phyloP scores from a whole-genome alignment of 2,329 filamentous ascomycete species.

The Pseudogymnoascus sp. region DNA sequence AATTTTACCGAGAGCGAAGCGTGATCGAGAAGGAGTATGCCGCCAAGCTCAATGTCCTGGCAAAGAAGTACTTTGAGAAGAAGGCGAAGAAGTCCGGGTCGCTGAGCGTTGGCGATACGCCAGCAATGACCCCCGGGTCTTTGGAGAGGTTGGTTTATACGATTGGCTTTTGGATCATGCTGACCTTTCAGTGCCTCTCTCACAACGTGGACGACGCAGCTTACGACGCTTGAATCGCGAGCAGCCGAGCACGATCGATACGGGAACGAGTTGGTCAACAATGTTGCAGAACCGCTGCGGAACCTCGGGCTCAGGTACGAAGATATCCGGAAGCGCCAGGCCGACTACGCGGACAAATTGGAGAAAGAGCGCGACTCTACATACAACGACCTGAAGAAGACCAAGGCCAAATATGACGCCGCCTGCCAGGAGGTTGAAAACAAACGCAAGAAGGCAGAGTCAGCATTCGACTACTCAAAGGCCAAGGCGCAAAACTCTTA shows the following conservation, averaged over 20 bases:
- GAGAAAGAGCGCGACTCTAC: conserved; percentile 81
- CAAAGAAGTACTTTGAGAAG: conserved; percentile 96
- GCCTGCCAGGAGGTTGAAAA: conserved; percentile 92
- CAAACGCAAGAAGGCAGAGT: conserved; percentile 88
- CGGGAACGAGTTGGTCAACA: conserved; percentile 66
- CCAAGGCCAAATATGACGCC: conserved; percentile 86
- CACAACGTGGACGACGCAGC: conserved; percentile 92
- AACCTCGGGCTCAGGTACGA: conserved; percentile 69
- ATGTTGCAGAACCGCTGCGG: conserved; percentile 83
- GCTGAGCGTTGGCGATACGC: conserved; percentile 88
- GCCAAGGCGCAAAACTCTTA: conserved; percentile 84
- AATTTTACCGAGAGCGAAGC: conserved; percentile 93
- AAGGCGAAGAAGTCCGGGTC: conserved; percentile 84
- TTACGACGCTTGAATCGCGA: conserved; percentile 80
- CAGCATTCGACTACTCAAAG: conserved; percentile 79
- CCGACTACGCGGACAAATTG: conserved; percentile 80
- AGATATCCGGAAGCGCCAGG: conserved; percentile 84
- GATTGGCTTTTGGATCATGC: conserved; percentile 13
- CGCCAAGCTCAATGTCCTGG: conserved; percentile 74
- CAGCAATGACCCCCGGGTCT: conserved; percentile 87
- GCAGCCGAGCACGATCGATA: conserved; percentile 86
- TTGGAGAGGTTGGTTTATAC: conserved; percentile 61
- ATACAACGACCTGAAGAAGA: conserved; percentile 80
- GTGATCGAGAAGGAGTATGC: conserved; percentile 96
- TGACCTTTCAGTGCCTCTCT: conserved; percentile 65